Base-by-base conservation (phyloP, 768 basidiomycete genomes). In the Boletus insuetus region DNA sequence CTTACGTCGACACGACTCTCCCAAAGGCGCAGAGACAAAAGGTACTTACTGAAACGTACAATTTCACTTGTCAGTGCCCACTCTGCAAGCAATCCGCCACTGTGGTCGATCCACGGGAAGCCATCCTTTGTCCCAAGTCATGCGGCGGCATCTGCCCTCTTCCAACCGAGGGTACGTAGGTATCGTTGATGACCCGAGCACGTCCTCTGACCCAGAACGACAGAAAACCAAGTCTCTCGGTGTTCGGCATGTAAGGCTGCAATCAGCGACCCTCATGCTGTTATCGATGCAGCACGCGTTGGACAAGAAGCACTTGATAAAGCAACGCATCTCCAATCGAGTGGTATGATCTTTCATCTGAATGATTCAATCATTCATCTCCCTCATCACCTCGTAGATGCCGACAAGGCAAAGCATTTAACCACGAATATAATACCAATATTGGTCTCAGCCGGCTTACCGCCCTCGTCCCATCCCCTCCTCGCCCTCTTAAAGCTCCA, bases 1-100 rank as follows among this genome's bases (percentile, higher is more conserved):
- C 90, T 10, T 98, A 98, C 60, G 78, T 97, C 43, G 96, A 98
- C 67, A 83, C 89, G 0, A 91, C 92, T 0, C 74, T 89, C 3
- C 88, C 94, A 0, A 73, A 70, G 11, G 54, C 63, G 0, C 66
- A 76, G 19, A 77, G 95, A 29, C 85, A 82, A 56, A 68, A 70
- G 32, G 74, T 80, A 1, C 76, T 98, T 19, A 63, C 73, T 42
- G 84, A 87, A 55, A 86, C 89, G 1, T 97, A 98, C 70, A 79
- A 81, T 59, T 98, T 98, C 63, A 72, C 63, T 9, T 98, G 95
- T 62, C 61, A 54, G 12, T 98, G 96, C 64, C 29, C 58, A 0
- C 69, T 90, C 0, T 95, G 91, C 66, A 54, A 48, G 14, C 49
- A 44, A 58, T 0, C 60, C 53, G 2, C 44, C 41, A 29, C 29